Conservation (phyloP, 2,329 filamentous ascomycete genomes). For the Neonectria ditissima region DNA sequence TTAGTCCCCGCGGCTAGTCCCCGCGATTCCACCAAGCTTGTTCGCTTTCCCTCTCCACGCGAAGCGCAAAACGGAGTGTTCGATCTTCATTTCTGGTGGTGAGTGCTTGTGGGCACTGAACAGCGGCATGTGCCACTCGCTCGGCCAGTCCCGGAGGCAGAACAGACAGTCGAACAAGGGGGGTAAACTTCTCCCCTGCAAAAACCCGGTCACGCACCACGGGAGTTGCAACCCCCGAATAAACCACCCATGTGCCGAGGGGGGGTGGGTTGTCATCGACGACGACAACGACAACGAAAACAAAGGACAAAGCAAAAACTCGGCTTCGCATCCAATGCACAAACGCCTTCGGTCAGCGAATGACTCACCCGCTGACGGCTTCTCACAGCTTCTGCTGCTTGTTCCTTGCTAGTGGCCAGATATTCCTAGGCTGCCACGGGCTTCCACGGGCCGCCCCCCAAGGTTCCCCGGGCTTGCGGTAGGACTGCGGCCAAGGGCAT, state of each 20-base stretch:
- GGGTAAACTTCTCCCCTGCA: slow-evolving; percentile 20
- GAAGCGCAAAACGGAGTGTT: slow-evolving; percentile 1
- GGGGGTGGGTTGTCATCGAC: slow-evolving; percentile 33
- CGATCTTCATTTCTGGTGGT: neutral
- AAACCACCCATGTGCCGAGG: slow-evolving; percentile 41
- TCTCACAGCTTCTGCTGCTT: slow-evolving; percentile 9
- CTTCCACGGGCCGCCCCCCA: slow-evolving; percentile 31
- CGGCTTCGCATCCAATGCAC: slow-evolving; percentile 22
- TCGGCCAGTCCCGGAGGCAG: slow-evolving; percentile 40
- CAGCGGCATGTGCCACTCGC: slow-evolving; percentile 2
- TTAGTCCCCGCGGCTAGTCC: slow-evolving; percentile 30
- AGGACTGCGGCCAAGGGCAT: slow-evolving; percentile 41
- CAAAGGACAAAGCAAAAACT: slow-evolving; percentile 5
- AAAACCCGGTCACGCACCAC: slow-evolving; percentile 31
- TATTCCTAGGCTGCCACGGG: slow-evolving; percentile 34
- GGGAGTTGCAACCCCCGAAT: slow-evolving; percentile 39
- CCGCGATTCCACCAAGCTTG: slow-evolving; percentile 22
- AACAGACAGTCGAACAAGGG: slow-evolving; percentile 39
- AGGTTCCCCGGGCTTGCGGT: slow-evolving; percentile 27
- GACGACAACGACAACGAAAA: slow-evolving; percentile 21
- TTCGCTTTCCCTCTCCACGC: slow-evolving; percentile 12
- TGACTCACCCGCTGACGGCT: slow-evolving; percentile 39
- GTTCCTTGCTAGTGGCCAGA: slow-evolving; percentile 21
- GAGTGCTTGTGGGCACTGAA: slow-evolving; percentile 1
- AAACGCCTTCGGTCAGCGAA: slow-evolving; percentile 34